These are phyloP conservation scores for Chlorella ohadii DNA, from an alignment of 139 green algal genomes.

Conservation along the genomic window DNA sequence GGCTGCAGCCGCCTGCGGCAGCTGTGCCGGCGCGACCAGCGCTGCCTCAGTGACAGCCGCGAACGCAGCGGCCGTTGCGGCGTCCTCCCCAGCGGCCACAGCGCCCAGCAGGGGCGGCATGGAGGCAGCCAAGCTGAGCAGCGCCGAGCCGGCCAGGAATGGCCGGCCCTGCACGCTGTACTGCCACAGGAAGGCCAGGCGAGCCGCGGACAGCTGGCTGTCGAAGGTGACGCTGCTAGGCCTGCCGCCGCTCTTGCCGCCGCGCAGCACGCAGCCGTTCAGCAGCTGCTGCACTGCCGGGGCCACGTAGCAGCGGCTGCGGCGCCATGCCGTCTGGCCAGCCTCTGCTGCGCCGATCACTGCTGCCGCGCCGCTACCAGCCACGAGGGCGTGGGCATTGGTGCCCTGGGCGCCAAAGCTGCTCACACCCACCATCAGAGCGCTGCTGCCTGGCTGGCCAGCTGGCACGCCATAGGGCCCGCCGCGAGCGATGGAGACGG, in stretches of 20 bases:
- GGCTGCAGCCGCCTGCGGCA: constrained; percentile 31
- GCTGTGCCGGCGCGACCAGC: constrained; percentile 36
- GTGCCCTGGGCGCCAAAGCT: constrained; percentile 77
- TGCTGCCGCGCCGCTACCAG: constrained; percentile 1
- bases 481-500: constrained; percentile 43
- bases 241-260: background rate
- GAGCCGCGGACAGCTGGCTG: constrained; percentile 38
- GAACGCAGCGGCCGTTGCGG: background rate
- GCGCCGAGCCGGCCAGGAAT: constrained; percentile 12
- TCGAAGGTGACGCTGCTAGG: constrained; percentile 29
- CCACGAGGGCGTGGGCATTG: constrained; percentile 69
- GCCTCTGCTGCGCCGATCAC: background rate
- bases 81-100: background rate
- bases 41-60: constrained; percentile 45
- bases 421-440: constrained; percentile 60
- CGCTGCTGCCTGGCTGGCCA: background rate
- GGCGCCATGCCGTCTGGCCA: background rate
- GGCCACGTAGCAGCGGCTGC: constrained; percentile 2
- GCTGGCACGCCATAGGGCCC: constrained; percentile 31
- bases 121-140: constrained; percentile 42
- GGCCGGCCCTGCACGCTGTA: constrained; percentile 24
- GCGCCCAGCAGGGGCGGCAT: constrained; percentile 1
- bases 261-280: constrained; percentile 21
- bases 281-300: constrained; percentile 44
- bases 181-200: constrained; percentile 59